Base-by-base conservation (phyloP, 2,329 filamentous ascomycete species). In the Fusarium transvaalense region DNA sequence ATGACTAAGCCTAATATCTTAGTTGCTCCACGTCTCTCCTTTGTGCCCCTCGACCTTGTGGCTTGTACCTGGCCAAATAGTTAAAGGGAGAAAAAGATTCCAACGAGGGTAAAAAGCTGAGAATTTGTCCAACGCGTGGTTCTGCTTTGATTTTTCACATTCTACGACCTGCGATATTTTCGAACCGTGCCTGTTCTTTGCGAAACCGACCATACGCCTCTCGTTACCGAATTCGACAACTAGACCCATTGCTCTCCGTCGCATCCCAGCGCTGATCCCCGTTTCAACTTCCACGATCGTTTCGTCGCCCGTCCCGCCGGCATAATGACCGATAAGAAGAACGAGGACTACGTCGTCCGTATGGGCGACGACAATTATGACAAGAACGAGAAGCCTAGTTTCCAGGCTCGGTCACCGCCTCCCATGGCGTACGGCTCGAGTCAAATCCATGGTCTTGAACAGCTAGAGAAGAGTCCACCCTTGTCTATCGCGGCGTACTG, bases 401-500 rank as follows among this genome's bases (percentile, higher is more conserved):
- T 87, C 75, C 76, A 83, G 57, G 74, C 81, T 27, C 71, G 66
- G 32, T 64, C 73, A 10, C 53, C 71, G 27, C 60, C 57, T 39
- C 64, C 63, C 21, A 65, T 46, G 56, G 58, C 55, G 27, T 67
- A 70, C n/a, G 68, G 67, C 38, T 71, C 69, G 37, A 48, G 37
- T 35, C 42, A 46, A n/a, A 50, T 51, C 41, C 37, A 42, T 15
- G 43, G 55, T 23, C 54, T 75, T 19, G 68, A 66, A 37, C 82
- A 83, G 73, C 78, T 93, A 66, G 87, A 90, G 75, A 93, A 94
- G 81, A 96, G 89, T 80, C 92, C 94, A 17, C 83, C 88, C 45
- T 78, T 96, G 47, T 94, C 95, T 23, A 92, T 99, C 74, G 78
- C 97, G 70, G 89, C 92, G 48, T 99, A 99, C 85, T 99, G 96